phyloP scores from a whole-genome alignment of 768 basidiomycete species.

The Suillus occidentalis region DNA sequence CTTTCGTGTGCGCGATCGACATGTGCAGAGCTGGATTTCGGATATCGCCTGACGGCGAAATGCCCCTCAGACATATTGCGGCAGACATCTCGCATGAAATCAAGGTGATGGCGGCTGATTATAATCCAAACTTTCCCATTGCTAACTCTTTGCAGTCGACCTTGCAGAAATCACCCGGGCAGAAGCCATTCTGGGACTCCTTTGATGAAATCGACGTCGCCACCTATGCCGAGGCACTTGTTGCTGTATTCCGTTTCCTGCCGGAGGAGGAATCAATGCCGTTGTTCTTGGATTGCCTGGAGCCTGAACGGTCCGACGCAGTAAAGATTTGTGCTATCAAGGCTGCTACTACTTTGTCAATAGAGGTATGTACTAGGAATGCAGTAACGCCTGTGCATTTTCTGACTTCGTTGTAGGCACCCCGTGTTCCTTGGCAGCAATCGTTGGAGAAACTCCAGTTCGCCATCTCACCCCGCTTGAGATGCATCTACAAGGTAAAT shows the following conservation, averaged over 20 bases:
- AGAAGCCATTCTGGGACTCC: constrained; percentile 71
- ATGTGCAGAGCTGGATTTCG: constrained; percentile 67
- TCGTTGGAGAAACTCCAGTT: constrained; percentile 48
- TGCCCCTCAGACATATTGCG: constrained; percentile 64
- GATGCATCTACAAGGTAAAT: constrained; percentile 57
- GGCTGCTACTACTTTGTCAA: constrained; percentile 64
- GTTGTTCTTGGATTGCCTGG: constrained; percentile 64
- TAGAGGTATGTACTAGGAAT: constrained; percentile 50
- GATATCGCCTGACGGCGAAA: constrained; percentile 55
- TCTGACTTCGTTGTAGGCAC: constrained; percentile 39
- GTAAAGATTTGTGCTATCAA: constrained; percentile 78
- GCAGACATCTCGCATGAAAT: constrained; percentile 78
- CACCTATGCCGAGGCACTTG: constrained; percentile 73
- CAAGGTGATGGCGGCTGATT: constrained; percentile 45
- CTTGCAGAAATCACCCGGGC: constrained; percentile 31
- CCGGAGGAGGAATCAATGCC: constrained; percentile 59
- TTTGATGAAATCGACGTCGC: constrained; percentile 74
- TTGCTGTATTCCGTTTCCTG: constrained; percentile 69
- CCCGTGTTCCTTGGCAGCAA: constrained; percentile 56
- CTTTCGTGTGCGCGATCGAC: constrained; percentile 73
- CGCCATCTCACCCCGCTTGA: constrained; percentile 47
- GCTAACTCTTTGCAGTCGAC: constrained; percentile 7
- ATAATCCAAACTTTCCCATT: constrained; percentile 19
- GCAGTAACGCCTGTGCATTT: not conserved
- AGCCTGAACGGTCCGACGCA: constrained; percentile 77